A percentile compares a stretch with the other conserved stretches of the same genome.
Conservation (phyloP, 1,284 basidiomycete species). For the Vanrija pseudolonga region DNA sequence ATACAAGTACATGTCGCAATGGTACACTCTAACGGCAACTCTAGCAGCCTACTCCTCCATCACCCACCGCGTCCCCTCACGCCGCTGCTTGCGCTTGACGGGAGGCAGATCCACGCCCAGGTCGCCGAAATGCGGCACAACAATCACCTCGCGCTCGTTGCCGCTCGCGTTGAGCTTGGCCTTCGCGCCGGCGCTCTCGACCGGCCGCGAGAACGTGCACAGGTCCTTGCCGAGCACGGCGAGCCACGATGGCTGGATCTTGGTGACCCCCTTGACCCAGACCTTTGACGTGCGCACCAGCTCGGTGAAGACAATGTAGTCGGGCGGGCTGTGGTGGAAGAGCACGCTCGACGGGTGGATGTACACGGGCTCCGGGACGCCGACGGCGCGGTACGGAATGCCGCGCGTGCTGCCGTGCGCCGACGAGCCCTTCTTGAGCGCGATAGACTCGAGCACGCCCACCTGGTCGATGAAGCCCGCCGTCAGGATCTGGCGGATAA, state of each 20-base stretch:
- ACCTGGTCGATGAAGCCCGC: constrained; percentile 95
- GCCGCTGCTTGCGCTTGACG: constrained; percentile 56
- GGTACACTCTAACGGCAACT: constrained; percentile 5
- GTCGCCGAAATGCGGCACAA: constrained; percentile 76
- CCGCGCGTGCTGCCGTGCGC: constrained; percentile 72
- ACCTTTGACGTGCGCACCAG: constrained; percentile 67
- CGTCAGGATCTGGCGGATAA: constrained; percentile 80
- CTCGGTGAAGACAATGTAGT: constrained; percentile 83
- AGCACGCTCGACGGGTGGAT: constrained; percentile 87
- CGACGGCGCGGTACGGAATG: constrained; percentile 79
- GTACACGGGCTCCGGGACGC: constrained; percentile 80
- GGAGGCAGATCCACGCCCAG: constrained; percentile 80
- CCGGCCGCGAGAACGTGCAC: constrained; percentile 84
- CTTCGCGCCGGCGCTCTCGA: constrained; percentile 57
- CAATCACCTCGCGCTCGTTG: constrained; percentile 54
- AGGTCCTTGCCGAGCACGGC: constrained; percentile 71
- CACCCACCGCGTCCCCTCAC: constrained; percentile 49
- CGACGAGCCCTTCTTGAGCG: constrained; percentile 54
- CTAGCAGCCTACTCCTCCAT: constrained; percentile 25
- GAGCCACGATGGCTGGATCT: constrained; percentile 87
- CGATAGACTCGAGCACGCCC: constrained; percentile 83
- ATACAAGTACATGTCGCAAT: constrained; percentile 5
- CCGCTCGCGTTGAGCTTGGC: constrained; percentile 11
- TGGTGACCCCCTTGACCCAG: constrained; percentile 82
- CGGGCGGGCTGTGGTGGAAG: constrained; percentile 68